A percentile compares a stretch with the other conserved stretches of the same genome.
phyloP scores from a whole-genome alignment of 2,329 filamentous ascomycete genomes.

The Blastomyces emzantsi region DNA sequence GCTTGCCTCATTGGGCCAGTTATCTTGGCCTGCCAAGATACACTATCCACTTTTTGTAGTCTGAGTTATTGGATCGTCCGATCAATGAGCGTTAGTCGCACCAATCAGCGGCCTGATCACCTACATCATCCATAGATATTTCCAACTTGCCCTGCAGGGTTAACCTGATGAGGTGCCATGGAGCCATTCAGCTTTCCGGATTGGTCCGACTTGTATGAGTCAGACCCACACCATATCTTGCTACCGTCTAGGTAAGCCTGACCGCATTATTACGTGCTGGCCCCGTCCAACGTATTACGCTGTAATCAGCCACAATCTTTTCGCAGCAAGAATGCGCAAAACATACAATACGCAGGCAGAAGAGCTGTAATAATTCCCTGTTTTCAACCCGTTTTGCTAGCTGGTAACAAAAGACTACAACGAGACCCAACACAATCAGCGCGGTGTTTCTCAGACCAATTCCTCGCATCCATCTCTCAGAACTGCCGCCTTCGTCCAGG shows the following conservation, averaged over 20 bases:
- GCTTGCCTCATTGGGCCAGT: background rate
- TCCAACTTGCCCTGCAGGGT: background rate
- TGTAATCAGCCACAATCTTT: background rate
- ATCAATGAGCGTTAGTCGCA: constrained; percentile 8
- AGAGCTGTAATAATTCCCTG: background rate
- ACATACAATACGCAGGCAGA: background rate
- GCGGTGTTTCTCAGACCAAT: background rate
- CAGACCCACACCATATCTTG: constrained; percentile 9
- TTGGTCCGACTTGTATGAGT: constrained; percentile 3
- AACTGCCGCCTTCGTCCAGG: background rate
- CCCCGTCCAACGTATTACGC: constrained; percentile 5
- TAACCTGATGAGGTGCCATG: constrained; percentile 7
- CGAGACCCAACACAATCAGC: background rate
- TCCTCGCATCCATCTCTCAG: background rate
- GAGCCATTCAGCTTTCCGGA: constrained; percentile 10
- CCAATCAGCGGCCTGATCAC: constrained; percentile 13
- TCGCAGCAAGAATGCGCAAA: background rate
- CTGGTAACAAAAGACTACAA: background rate
- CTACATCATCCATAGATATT: background rate
- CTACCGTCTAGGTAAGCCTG: no score
- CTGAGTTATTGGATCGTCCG: background rate
- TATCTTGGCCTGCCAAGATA: background rate
- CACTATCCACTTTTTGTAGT: background rate
- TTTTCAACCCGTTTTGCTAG: background rate
- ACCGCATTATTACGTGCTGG: background rate